These are phyloP conservation scores for Penicillium alfredii DNA, from an alignment of 495 filamentous ascomycete species.

Conservation along the genomic window DNA sequence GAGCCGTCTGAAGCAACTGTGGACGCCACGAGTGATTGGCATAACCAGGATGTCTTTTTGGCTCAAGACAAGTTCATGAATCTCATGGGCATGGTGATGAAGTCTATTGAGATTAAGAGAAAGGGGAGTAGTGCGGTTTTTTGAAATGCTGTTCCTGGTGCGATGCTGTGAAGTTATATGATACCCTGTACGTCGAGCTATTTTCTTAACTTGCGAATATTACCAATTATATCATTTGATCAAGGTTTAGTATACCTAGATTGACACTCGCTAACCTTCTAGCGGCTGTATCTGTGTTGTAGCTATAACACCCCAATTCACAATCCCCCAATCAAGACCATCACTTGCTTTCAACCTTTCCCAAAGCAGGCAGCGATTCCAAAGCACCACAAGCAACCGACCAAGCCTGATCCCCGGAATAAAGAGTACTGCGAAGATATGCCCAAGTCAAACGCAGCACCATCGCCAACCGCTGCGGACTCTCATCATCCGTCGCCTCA, in stretches of 20 bases:
- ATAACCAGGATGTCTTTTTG: slow-evolving; percentile 16
- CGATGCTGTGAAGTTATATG: too few species aligned
- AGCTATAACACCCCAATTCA: too few species aligned
- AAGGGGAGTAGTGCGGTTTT: too few species aligned
- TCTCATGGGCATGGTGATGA: slow-evolving; percentile 14
- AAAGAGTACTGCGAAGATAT: slow-evolving; percentile 34
- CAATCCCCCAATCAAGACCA: too few species aligned
- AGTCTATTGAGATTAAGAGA: too few species aligned
- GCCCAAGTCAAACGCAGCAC: slow-evolving; percentile 39
- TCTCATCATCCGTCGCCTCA: slow-evolving; percentile 35
- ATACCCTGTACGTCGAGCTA: too few species aligned
- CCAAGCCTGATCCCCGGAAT: slow-evolving; percentile 32
- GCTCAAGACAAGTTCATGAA: slow-evolving; percentile 13
- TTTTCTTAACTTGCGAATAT: too few species aligned
- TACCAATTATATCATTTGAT: too few species aligned
- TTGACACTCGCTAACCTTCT: too few species aligned
- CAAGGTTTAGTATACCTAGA: too few species aligned
- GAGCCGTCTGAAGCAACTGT: slow-evolving; percentile 1
- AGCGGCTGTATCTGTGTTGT: too few species aligned
- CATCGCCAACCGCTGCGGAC: slow-evolving; percentile 26
- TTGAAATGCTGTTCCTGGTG: too few species aligned
- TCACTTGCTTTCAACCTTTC: slow-evolving; percentile 30
- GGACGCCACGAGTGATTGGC: slow-evolving; percentile 8
- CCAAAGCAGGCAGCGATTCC: slow-evolving; percentile 20
- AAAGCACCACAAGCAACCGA: slow-evolving; percentile 24